Conservation (phyloP, 148 eudicot species). For the Amaranthus palmeri region DNA sequence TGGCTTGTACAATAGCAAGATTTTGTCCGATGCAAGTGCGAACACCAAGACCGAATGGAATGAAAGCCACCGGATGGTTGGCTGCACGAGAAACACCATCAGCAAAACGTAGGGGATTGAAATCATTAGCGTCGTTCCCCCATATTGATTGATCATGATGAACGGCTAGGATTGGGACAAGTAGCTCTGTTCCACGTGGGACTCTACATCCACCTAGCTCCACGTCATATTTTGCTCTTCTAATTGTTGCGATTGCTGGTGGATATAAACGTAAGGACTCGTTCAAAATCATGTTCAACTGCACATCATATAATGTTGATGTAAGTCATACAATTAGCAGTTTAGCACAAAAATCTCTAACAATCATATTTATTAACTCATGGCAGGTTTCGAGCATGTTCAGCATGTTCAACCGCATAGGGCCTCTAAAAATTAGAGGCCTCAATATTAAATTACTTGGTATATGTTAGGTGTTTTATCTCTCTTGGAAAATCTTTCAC, state of each 20-base stretch:
- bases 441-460: too few species aligned
- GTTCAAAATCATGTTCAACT: constrained; percentile 85
- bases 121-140: constrained; percentile 72
- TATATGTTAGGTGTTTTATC: too few species aligned
- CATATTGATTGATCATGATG: constrained; percentile 76
- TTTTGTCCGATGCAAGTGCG: constrained; percentile 91
- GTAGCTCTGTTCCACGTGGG: constrained; percentile 70
- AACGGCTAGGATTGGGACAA: constrained; percentile 83
- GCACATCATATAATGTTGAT: constrained; percentile 18
- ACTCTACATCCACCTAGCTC: constrained; percentile 60
- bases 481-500: too few species aligned
- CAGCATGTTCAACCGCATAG: too few species aligned
- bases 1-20: constrained; percentile 72
- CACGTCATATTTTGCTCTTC: constrained; percentile 72
- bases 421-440: too few species aligned
- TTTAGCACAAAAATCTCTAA: background rate
- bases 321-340: background rate
- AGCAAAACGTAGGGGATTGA: constrained; percentile 66
- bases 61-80: constrained; percentile 76
- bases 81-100: constrained; percentile 83
- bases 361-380: too few species aligned
- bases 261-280: constrained; percentile 80
- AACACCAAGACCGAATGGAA: constrained; percentile 79
- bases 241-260: constrained; percentile 76
- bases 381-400: too few species aligned